Percentiles rank a stretch among this genome's conserved stretches.
phyloP scores from a whole-genome alignment of 2,329 filamentous ascomycete species.

The Juglanconis oblonga region DNA sequence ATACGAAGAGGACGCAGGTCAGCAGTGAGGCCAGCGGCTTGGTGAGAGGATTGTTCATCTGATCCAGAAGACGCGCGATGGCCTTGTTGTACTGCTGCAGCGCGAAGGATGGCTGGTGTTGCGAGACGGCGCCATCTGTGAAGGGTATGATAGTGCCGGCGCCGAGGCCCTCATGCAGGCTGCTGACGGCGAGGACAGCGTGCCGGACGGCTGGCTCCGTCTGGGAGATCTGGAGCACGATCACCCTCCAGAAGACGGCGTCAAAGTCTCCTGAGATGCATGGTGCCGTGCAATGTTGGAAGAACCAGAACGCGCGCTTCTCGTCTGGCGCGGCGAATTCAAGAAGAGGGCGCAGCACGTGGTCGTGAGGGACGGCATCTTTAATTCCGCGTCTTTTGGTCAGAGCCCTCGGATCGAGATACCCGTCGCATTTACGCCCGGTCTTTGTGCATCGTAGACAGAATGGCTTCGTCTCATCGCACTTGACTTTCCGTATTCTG shows the following conservation, averaged over 20 bases:
- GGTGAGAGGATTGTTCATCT: slow-evolving; percentile 31
- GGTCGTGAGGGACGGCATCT: slow-evolving; percentile 18
- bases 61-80: slow-evolving; percentile 38
- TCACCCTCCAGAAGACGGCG: slow-evolving; percentile 28
- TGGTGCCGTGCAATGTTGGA: slow-evolving; percentile 16
- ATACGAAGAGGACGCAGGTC: slow-evolving; percentile 49
- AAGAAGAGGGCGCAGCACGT: slow-evolving; percentile 19
- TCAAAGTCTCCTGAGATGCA: slow-evolving; percentile 18
- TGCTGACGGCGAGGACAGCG: slow-evolving; percentile 29
- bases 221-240: slow-evolving; percentile 27
- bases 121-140: slow-evolving; percentile 16
- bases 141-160: slow-evolving; percentile 19
- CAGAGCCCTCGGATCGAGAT: slow-evolving; percentile 20
- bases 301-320: slow-evolving; percentile 17
- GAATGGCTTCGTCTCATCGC: slow-evolving; percentile 29
- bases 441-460: slow-evolving; percentile 28
- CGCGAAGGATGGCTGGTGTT: slow-evolving; percentile 28
- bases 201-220: slow-evolving; percentile 23
- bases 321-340: slow-evolving; percentile 20
- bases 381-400: slow-evolving; percentile 17
- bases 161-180: slow-evolving; percentile 25
- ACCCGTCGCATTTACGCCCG: slow-evolving; percentile 30
- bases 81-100: slow-evolving; percentile 48
- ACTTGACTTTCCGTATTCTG: slow-evolving; percentile 31
- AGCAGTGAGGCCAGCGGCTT: slow-evolving; percentile 35